Base-by-base conservation (phyloP, 2,329 filamentous ascomycete genomes). In the Ophiostoma ulmi region DNA sequence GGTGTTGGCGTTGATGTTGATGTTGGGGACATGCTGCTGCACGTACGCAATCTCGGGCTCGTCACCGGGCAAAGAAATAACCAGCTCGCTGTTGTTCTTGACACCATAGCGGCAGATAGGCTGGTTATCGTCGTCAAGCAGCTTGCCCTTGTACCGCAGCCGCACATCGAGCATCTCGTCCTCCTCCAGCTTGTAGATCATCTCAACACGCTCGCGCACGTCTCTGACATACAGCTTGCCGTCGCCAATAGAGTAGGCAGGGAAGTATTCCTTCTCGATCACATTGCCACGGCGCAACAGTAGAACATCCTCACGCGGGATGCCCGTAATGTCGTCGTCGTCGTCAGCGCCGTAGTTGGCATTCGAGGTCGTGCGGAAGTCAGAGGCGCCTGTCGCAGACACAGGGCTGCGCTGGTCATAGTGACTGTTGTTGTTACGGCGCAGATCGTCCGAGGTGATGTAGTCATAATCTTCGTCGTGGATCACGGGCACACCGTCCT, bases 401-500 rank as follows among this genome's bases (percentile, higher is more conserved):
- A 66, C 67, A 44, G 61, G 67, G 6, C 35, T 22, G 22, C 36
- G 20, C n/a, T 38, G 38, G 38, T 31, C 70, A 22, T 31, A 78
- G 76, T 77, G 72, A 75, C 17, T 26, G 72, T 77, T 79, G 36
- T 79, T 78, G 48, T 81, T 79, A 72, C 87, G 84, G 72, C 87
- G 83, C 55, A 93, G 79, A 76, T 94, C 91, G 76, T 91, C 87
- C 38, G 89, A 88, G n/a, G 91, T 93, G 77, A 94, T 93, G 81
- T 94, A 94, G 77, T 88, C 90, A 79, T 89, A 94, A 80, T 94
- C 91, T 44, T 90, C 87, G 75, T 93, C 90, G 75, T 87, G 90
- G 72, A 94, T 88, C 75, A 93, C 90, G 75, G 87, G 91, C 72
- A 94, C 88, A 61, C 83, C 81, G 65, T 81, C 81, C 17, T 77